A percentile compares a stretch with the other conserved stretches of the same genome.
Evolutionary conservation across 2,329 filamentous ascomycete genomes (phyloP).

Genomic region (Elsinoe ampelina): DNA sequence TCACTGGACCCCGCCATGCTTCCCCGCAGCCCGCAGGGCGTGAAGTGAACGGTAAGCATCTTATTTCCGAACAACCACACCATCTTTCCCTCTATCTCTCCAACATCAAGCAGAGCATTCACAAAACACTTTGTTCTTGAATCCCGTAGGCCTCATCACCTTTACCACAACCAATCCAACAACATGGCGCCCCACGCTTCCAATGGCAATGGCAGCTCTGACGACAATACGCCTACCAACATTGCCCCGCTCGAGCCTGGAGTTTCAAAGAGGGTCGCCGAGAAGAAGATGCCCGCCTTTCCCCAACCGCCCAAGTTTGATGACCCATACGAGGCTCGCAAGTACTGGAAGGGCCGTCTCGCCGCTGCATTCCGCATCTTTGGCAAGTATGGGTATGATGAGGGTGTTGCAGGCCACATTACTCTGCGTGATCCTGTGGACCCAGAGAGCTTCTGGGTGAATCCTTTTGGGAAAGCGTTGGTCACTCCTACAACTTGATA

Average conservation of each 20-base stretch:
- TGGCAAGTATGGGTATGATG: constrained; percentile 27
- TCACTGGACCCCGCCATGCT: constrained; percentile 2
- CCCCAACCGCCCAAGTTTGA: constrained; percentile 25
- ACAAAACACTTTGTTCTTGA: background rate
- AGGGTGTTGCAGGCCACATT: constrained; percentile 34
- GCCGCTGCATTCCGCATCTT: constrained; percentile 38
- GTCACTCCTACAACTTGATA: too few relatives aligned
- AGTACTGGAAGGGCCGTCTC: constrained; percentile 36
- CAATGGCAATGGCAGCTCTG: background rate
- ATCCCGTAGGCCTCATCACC: background rate
- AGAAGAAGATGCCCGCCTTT: constrained; percentile 14
- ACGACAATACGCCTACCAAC: constrained; percentile 13
- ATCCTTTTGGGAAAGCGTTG: constrained; percentile 29
- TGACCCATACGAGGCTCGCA: constrained; percentile 31
- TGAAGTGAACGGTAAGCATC: background rate
- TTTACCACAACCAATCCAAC: background rate
- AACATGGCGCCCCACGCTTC: constrained; percentile 17
- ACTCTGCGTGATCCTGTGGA: constrained; percentile 33
- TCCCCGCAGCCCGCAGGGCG: background rate
- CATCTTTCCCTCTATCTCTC: background rate
- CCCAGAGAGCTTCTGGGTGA: constrained; percentile 32
- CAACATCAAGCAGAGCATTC: background rate
- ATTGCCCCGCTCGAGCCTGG: constrained; percentile 16
- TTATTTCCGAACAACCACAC: background rate
- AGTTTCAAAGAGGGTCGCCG: constrained; percentile 12